Evolutionary conservation across 148 eudicot genomes (phyloP).

Genomic region (Vaccinium vitisidaea): DNA sequence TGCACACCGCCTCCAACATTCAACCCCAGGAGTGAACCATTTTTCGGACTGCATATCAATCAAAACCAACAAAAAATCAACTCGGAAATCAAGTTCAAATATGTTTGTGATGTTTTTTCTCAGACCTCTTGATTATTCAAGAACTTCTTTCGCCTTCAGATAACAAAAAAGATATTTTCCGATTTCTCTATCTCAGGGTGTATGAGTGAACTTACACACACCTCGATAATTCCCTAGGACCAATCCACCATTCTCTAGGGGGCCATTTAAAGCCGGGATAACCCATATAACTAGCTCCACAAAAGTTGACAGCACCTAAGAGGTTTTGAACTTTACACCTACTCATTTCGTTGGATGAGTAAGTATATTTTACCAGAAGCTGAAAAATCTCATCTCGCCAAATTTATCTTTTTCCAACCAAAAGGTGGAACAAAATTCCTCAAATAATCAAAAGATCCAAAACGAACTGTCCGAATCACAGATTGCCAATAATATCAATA

Average conservation of each 20-base stretch:
- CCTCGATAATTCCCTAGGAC: too few relatives aligned
- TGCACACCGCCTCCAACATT: constrained; percentile 76
- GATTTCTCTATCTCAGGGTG: too few relatives aligned
- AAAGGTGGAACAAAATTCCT: neutral
- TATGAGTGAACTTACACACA: too few relatives aligned
- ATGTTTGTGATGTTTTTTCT: neutral
- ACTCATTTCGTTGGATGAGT: neutral
- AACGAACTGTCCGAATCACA: neutral
- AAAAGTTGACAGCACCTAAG: too few relatives aligned
- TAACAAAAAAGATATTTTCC: neutral
- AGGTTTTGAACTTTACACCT: too few relatives aligned
- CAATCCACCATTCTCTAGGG: too few relatives aligned
- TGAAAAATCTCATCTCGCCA: neutral
- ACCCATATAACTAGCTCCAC: too few relatives aligned
- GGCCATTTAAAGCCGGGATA: too few relatives aligned
- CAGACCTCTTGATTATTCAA: neutral
- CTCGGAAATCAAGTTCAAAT: neutral
- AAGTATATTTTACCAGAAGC: neutral
- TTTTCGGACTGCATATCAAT: constrained; percentile 68
- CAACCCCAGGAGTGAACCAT: constrained; percentile 63
- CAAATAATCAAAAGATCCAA: neutral
- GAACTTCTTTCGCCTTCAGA: neutral
- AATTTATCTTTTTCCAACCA: neutral
- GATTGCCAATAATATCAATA: neutral
- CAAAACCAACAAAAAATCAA: neutral